Evolutionary conservation across 75 land plant genomes (phyloP), one percentile per base, ranked within the genome.

Genomic region (Pseudotsuga menziesii): DNA sequence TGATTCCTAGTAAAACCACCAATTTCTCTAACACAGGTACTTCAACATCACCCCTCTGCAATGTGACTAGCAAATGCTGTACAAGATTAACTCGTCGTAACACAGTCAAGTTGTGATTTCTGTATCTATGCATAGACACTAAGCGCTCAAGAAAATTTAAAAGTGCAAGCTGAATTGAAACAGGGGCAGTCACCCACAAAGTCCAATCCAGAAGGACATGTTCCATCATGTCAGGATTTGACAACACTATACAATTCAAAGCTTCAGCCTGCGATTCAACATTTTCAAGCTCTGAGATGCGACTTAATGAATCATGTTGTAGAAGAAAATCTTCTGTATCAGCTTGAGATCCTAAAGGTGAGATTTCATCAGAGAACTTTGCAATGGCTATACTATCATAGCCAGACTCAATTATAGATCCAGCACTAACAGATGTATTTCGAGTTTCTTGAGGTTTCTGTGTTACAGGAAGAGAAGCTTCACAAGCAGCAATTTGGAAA

Each of bases 151-250:
- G 88, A 83, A 97, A 95, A n/a, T 91, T 88, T 4, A 97, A 79
- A 12, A 97, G 80, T 41, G 93, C 80, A 80, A 97, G 82, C 75
- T 97, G 99, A 85, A 93, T 84, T 58, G 93, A 70, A 78, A 93
- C 76, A 44, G 99, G 88, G 48, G 98, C 92, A 20, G 85, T 85
- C 4, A 90, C 92, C 99, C 99, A 97, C 72, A 97, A 77, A 5
- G 98, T 97, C 99, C 99, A 97, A 67, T 97, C 99, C 78, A 97
- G 76, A 74, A 97, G 86, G 1, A 97, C 92, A 89, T 97, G 94
- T 75, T 93, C 99, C 88, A 97, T 93, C 99, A 97, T 97, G 74
- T 97, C 99, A 22, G 94, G 80, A 87, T 95, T 97, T 48, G 96
- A 84, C 29, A 97, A 82, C 11, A 97, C 94, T 78, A 91, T 83